Base-by-base conservation (phyloP, 2,329 filamentous ascomycete genomes). In the Myrmaecium sp. region DNA sequence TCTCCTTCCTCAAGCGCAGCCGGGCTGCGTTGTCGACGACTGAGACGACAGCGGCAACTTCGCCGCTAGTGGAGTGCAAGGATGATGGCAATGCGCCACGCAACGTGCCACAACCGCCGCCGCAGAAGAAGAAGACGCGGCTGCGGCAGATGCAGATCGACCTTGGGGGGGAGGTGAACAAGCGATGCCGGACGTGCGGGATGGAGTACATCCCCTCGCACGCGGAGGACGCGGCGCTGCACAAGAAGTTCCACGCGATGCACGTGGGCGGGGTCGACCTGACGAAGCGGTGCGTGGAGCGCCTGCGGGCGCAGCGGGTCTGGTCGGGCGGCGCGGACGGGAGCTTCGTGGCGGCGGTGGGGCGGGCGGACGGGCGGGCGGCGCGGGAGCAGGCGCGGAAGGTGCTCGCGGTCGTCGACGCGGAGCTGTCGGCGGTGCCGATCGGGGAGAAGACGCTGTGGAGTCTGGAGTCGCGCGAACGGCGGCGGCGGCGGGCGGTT, bases 181-280 rank as follows among this genome's bases (percentile, higher is more conserved):
- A 64, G 36, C 66, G 60, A 7, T 77, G 72, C 47, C 52, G 55
- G 19, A 55, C 52, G 3, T 77, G 72, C 38, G 66, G 67, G 1
- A 77, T 77, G 72, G 66, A 72, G 28, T 77, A 75, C 37, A 60
- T 69, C 17, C 64, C 69, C 4, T 73, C 69, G 0, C 64, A 65
- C 26, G 48, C 55, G 5, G 69, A 74, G 38, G 72, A 77, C 37
- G 54, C 58, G n/a, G 61, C 60, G 5, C 41, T 76, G 28, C 72
- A 77, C 41, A 64, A 64, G 36, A 70, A 68, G 34, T 76, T 69
- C 36, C 72, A 76, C 42, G 62, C 64, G 18, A 64, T 67, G 50
- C 66, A 70, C 36, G 52, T 61, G 3, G 62, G 64, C 14, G 72
- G 72, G 2, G 61, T 74, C 12, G 66, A 74, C 35, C 54, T 74